Conservation (phyloP, 371 early-diverging fungal species). For the Haplosporangium sp. region DNA sequence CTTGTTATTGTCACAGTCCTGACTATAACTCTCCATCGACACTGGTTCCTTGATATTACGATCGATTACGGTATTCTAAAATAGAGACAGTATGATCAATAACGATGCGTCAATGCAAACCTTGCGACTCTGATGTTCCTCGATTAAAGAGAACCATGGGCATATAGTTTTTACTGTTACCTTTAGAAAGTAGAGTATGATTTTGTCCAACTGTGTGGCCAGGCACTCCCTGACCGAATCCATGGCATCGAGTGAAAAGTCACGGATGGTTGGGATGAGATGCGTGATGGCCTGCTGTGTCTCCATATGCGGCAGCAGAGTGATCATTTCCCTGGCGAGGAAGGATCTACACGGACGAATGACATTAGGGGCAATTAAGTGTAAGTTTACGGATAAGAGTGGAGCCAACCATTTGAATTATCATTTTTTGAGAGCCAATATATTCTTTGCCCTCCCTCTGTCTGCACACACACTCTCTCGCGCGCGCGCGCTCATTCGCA, state of each 20-base stretch:
- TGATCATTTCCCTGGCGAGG: slow-evolving; percentile 38
- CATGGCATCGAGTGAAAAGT: slow-evolving; percentile 33
- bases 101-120: too few species aligned
- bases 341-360: slow-evolving; percentile 24
- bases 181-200: slow-evolving; percentile 35
- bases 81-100: slow-evolving; percentile 5
- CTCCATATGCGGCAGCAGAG: slow-evolving; percentile 29
- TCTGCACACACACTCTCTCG: too few species aligned
- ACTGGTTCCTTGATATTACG: slow-evolving; percentile 13
- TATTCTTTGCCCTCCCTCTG: too few species aligned
- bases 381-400: not conserved
- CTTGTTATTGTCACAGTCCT: slow-evolving; percentile 7
- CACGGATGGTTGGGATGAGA: slow-evolving; percentile 37
- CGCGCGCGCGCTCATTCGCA: too few species aligned
- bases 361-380: not conserved
- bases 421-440: too few species aligned
- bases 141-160: not conserved
- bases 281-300: slow-evolving; percentile 27
- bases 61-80: slow-evolving; percentile 40
- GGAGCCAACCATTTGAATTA: too few species aligned
- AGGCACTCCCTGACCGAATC: slow-evolving; percentile 45
- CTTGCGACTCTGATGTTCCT: too few species aligned
- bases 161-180: slow-evolving; percentile 8
- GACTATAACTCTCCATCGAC: not conserved
- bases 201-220: slow-evolving; percentile 50